Percentiles rank a stretch among this genome's conserved stretches.
Evolutionary conservation across 2,329 filamentous ascomycete genomes (phyloP).

Genomic region (Hypoxylon sp.): DNA sequence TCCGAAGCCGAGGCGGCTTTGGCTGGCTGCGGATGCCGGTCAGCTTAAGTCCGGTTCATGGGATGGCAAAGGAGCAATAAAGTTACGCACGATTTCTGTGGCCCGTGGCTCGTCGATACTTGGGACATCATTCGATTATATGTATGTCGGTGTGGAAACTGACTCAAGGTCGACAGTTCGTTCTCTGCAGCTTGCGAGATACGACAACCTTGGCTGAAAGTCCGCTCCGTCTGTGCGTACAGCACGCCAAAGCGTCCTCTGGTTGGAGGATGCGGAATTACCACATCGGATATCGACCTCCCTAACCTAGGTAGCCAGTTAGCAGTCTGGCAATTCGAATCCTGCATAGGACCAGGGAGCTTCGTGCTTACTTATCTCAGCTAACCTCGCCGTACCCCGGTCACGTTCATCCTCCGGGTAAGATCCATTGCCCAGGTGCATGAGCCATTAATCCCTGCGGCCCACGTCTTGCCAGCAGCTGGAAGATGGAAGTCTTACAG

Average conservation of each 20-base stretch:
- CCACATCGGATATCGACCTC: background rate
- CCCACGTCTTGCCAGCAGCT: too few species aligned
- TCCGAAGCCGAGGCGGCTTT: background rate
- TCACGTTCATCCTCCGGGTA: background rate
- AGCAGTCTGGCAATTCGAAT: too few species aligned
- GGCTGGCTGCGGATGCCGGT: background rate
- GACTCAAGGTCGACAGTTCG: background rate
- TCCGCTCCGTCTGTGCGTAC: background rate
- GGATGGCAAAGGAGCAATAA: background rate
- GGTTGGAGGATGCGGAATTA: background rate
- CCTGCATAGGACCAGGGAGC: background rate
- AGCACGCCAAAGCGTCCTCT: background rate
- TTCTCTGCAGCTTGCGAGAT: too few species aligned
- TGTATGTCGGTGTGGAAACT: background rate
- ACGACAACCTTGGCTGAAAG: too few species aligned
- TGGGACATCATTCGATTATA: background rate
- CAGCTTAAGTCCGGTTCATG: background rate
- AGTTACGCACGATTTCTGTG: background rate
- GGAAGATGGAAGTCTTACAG: too few species aligned
- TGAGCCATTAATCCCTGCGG: background rate
- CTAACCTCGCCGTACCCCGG: background rate
- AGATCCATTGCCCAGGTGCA: background rate
- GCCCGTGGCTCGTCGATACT: background rate
- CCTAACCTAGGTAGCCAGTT: too few species aligned
- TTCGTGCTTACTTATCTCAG: background rate